phyloP scores from a whole-genome alignment of 1,139 yeast genomes.

The Candida glucosophila region DNA sequence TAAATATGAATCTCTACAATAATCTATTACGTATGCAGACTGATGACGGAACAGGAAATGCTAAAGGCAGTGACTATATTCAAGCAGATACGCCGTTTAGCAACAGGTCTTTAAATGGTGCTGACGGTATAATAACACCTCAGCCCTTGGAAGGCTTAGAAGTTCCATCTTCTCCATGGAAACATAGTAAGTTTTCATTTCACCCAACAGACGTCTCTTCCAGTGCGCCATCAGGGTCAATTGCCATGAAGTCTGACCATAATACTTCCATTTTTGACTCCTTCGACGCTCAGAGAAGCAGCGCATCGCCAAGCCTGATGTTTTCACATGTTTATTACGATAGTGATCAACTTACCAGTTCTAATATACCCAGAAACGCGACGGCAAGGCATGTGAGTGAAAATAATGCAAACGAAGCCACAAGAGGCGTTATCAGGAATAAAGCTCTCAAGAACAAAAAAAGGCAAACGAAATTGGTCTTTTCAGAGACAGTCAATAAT shows the following conservation, averaged over 20 bases:
- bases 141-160: constrained; percentile 1
- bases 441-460: constrained; percentile 5
- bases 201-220: constrained; percentile 2
- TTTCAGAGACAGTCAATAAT: constrained; percentile 3
- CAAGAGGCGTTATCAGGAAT: constrained; percentile 3
- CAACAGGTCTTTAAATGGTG: too few relatives aligned
- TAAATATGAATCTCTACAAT: too few relatives aligned
- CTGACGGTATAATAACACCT: too few relatives aligned
- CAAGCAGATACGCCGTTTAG: too few relatives aligned
- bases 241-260: constrained; percentile 1
- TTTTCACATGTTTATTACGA: constrained; percentile 3
- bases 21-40: too few relatives aligned
- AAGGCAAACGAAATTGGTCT: constrained; percentile 2
- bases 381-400: constrained; percentile 4
- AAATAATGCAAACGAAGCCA: constrained; percentile 2
- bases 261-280: constrained; percentile 2
- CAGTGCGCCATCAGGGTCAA: constrained; percentile 1
- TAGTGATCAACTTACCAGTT: constrained; percentile 1
- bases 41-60: too few relatives aligned
- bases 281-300: constrained; percentile 2
- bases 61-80: too few relatives aligned
- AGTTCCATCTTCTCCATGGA: constrained; percentile 3
- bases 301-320: too few relatives aligned
- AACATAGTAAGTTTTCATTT: constrained; percentile 4
- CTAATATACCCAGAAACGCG: background rate